Conservation (phyloP, 805 yeast species). For the Ogataea naganishii region DNA sequence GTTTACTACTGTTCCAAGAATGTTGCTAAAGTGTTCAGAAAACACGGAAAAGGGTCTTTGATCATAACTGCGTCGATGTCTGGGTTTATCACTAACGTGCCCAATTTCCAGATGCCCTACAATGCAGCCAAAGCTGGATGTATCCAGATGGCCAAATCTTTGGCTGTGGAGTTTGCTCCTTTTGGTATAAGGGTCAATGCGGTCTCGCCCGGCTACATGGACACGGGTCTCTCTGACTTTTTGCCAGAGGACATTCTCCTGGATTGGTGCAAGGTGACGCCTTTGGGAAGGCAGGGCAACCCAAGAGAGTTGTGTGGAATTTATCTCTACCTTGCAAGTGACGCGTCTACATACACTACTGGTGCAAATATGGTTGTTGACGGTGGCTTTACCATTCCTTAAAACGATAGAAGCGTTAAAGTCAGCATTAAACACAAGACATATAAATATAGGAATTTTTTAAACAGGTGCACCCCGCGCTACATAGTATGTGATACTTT, state of each 20-base stretch:
- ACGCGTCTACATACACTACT: slow-evolving; percentile 40
- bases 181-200: slow-evolving; percentile 43
- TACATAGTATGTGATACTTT: no score
- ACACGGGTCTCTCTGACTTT: slow-evolving; percentile 33
- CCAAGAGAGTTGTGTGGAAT: slow-evolving; percentile 47
- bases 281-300: slow-evolving; percentile 43
- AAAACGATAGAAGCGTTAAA: no score
- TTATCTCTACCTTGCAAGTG: slow-evolving; percentile 43
- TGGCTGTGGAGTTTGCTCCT: slow-evolving; percentile 38
- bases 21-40: slow-evolving; percentile 38
- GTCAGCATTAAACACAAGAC: no score
- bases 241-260: slow-evolving; percentile 17
- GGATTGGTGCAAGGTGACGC: slow-evolving; percentile 25
- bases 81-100: slow-evolving; percentile 45
- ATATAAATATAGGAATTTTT: no score
- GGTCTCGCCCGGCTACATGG: slow-evolving; percentile 44
- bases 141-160: slow-evolving; percentile 37
- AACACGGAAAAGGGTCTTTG: slow-evolving; percentile 39
- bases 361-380: slow-evolving; percentile 45
- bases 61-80: slow-evolving; percentile 50
- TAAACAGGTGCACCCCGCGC: no score
- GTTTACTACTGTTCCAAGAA: slow-evolving; percentile 45
- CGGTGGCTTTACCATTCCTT: slow-evolving; percentile 34
- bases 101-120: slow-evolving; percentile 42
- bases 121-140: slow-evolving; percentile 44